phyloP scores from a whole-genome alignment of 2,329 filamentous ascomycete species.

The Myriosclerotinia scirpicola region DNA sequence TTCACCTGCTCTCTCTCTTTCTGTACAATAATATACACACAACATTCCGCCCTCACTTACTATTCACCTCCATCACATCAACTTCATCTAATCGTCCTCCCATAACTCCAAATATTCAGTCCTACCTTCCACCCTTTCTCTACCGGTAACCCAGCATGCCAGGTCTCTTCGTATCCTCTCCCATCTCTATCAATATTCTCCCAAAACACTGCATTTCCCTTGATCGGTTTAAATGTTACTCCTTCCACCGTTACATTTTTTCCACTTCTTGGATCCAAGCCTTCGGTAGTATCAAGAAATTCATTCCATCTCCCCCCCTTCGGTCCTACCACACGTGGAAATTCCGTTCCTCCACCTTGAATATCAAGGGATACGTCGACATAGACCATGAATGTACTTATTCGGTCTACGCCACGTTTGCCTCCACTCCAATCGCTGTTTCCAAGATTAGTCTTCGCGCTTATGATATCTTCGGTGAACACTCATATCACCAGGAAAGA shows the following conservation, averaged over 20 bases:
- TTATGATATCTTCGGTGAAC: neutral
- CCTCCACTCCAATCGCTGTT: slow-evolving; percentile 59
- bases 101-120: slow-evolving; percentile 65
- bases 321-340: slow-evolving; percentile 50
- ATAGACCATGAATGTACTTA: slow-evolving; percentile 64
- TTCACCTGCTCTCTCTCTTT: neutral
- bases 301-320: slow-evolving; percentile 52
- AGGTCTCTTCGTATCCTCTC: slow-evolving; percentile 56
- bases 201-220: slow-evolving; percentile 62
- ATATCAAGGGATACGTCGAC: slow-evolving; percentile 44
- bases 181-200: slow-evolving; percentile 58
- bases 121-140: slow-evolving; percentile 57
- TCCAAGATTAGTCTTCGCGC: slow-evolving; percentile 39
- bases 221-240: slow-evolving; percentile 57
- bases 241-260: slow-evolving; percentile 41
- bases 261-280: slow-evolving; percentile 24
- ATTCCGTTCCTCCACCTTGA: slow-evolving; percentile 61
- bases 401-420: slow-evolving; percentile 44
- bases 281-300: slow-evolving; percentile 54
- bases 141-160: slow-evolving; percentile 61
- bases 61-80: neutral
- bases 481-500: too few relatives aligned
- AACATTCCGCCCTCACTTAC: neutral
- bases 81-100: slow-evolving; percentile 20
- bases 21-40: neutral